Evolutionary conservation across 2,329 filamentous ascomycete species (phyloP).

Genomic region (Stromatinia cepivora): DNA sequence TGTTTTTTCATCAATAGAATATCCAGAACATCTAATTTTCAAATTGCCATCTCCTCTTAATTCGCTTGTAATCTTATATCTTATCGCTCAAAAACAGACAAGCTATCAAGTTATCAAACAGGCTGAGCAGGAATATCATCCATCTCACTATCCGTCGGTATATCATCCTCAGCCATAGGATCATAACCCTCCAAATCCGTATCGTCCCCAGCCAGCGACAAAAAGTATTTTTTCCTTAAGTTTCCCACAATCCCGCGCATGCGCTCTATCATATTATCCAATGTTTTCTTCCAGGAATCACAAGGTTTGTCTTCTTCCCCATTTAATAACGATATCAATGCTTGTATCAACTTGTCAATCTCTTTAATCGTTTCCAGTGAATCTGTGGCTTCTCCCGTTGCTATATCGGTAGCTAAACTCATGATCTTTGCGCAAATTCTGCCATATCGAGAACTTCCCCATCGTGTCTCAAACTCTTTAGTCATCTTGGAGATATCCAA

Average conservation of each 20-base stretch:
- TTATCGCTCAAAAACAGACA: not conserved
- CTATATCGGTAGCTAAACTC: not conserved
- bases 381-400: not conserved
- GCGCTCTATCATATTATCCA: not conserved
- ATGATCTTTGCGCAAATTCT: not conserved
- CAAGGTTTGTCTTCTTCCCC: not conserved
- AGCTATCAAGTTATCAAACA: not conserved
- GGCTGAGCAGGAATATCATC: not conserved
- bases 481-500: not conserved
- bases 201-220: no score
- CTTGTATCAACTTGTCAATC: not conserved
- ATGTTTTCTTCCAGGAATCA: not conserved
- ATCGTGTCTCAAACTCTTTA: not conserved
- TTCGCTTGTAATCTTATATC: not conserved
- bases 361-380: not conserved
- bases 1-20: no score
- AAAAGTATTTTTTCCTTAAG: not conserved
- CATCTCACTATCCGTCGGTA: not conserved
- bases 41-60: not conserved
- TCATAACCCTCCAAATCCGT: not conserved
- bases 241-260: not conserved
- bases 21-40: no score
- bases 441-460: not conserved
- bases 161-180: not conserved
- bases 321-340: not conserved